phyloP scores from a whole-genome alignment of 169 alveolate species.

The Plasmodium yoelii region DNA sequence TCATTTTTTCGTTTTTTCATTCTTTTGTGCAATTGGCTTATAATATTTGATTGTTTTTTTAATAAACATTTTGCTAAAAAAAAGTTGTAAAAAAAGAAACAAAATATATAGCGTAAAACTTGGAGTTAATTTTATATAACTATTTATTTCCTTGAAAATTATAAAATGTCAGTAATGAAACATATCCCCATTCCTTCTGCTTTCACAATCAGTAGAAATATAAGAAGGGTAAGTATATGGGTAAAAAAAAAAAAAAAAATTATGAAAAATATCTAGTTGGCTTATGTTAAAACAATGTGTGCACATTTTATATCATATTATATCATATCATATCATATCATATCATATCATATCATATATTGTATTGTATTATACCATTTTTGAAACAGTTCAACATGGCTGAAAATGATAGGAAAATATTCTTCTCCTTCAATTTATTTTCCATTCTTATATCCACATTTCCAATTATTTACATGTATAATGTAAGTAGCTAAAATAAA shows the following conservation, averaged over 20 bases:
- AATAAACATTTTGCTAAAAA: no score
- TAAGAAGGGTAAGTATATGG: slow-evolving; percentile 11
- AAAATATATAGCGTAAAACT: no score
- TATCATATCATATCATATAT: neutral
- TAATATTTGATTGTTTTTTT: no score
- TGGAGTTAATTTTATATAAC: no score
- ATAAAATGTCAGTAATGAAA: slow-evolving; percentile 4
- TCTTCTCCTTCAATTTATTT: slow-evolving; percentile 52
- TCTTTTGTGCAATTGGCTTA: no score
- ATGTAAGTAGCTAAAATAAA: slow-evolving; percentile 19
- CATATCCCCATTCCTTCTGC: slow-evolving; percentile 34
- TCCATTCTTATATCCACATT: slow-evolving; percentile 38
- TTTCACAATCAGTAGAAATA: slow-evolving; percentile 25
- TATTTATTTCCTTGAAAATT: no score
- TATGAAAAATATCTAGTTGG: neutral
- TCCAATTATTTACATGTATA: slow-evolving; percentile 43
- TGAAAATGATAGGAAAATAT: slow-evolving; percentile 65
- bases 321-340: no score
- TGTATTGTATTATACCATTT: no score
- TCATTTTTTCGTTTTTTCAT: no score
- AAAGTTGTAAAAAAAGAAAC: no score
- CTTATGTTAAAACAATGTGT: neutral
- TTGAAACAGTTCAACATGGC: slow-evolving; percentile 69
- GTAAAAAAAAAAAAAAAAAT: slow-evolving; percentile 1
- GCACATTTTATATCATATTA: neutral